These are phyloP conservation scores for Blastobotrys apis DNA, from an alignment of 1,139 yeast genomes.

Conservation along the genomic window DNA sequence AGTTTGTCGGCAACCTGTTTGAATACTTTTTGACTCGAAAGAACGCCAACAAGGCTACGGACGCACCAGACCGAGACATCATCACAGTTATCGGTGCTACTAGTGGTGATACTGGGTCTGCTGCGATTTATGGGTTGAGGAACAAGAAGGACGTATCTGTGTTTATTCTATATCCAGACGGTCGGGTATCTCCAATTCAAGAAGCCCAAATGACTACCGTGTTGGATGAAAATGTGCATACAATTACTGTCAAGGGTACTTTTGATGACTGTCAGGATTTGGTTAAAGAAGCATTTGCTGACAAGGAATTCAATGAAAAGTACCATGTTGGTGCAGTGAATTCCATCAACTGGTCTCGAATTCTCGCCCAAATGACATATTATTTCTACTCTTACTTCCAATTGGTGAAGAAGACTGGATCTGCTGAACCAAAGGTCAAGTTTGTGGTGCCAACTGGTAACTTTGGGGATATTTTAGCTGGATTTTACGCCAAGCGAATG, in stretches of 20 bases:
- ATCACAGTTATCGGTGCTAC: conserved; percentile 98
- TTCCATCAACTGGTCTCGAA: conserved; percentile 98
- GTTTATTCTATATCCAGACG: conserved; percentile 92
- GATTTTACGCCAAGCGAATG: conserved; percentile 91
- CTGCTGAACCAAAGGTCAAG: conserved; percentile 43
- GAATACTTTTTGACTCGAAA: conserved; percentile 82
- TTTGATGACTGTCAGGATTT: conserved; percentile 98
- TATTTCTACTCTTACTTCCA: conserved; percentile 90
- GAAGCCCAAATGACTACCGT: conserved; percentile 99
- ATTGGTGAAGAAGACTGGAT: conserved; percentile 45
- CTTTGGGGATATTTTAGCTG: conserved; percentile 97
- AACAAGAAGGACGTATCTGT: conserved; percentile 96
- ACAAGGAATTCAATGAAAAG: conserved; percentile 73
- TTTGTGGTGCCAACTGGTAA: conserved; percentile 97
- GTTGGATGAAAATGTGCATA: conserved; percentile 88
- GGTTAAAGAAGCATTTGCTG: conserved; percentile 90
- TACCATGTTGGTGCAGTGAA: conserved; percentile 97
- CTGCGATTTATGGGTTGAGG: conserved; percentile 96
- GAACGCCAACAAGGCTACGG: conserved; percentile 56
- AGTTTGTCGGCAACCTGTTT: conserved; percentile 93
- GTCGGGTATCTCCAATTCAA: conserved; percentile 95
- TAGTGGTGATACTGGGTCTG: conserved; percentile 98
- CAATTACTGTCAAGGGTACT: conserved; percentile 89
- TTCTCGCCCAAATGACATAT: conserved; percentile 94
- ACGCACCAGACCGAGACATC: conserved; percentile 58